A percentile compares a stretch with the other conserved stretches of the same genome.
phyloP scores from a whole-genome alignment of 2,329 filamentous ascomycete species.

The Anisogramma anomala region DNA sequence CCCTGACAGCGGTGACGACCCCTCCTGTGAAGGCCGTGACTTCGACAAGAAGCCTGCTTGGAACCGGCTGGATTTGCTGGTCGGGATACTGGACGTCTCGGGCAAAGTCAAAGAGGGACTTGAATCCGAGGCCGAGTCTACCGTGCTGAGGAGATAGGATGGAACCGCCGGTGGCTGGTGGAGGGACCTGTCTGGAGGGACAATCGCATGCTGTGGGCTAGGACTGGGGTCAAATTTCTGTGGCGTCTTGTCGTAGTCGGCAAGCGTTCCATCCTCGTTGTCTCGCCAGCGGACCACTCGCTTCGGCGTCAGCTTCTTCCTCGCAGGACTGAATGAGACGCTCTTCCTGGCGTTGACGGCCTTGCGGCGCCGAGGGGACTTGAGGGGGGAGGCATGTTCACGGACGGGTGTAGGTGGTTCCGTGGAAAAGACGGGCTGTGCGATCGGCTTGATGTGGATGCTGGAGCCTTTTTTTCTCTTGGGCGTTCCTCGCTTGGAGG shows the following conservation, averaged over 20 bases:
- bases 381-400: conserved; percentile 41
- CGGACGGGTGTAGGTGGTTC: conserved; percentile 7
- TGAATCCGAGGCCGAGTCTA: conserved; percentile 40
- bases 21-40: conserved; percentile 29
- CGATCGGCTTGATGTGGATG: conserved; percentile 32
- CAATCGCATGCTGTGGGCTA: conserved; percentile 26
- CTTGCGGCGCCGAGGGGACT: conserved; percentile 76
- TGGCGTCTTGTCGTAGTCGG: conserved; percentile 86
- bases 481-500: conserved; percentile 61
- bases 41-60: conserved; percentile 76
- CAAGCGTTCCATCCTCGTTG: conserved; percentile 74
- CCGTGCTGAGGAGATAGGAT: conserved; percentile 38
- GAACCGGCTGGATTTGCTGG: conserved; percentile 61
- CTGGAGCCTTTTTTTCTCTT: conserved; percentile 53
- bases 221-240: conserved; percentile 50
- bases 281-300: conserved; percentile 85
- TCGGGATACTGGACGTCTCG: conserved; percentile 27
- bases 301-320: conserved; percentile 59
- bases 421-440: conserved; percentile 28
- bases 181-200: conserved; percentile 38
- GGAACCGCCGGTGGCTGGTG: conserved; percentile 39
- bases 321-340: conserved; percentile 71
- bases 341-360: conserved; percentile 52
- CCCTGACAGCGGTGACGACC: conserved; percentile 51
- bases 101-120: conserved; percentile 48